Conservation (phyloP, 257 asterid species). For the Eustoma russellianum region DNA sequence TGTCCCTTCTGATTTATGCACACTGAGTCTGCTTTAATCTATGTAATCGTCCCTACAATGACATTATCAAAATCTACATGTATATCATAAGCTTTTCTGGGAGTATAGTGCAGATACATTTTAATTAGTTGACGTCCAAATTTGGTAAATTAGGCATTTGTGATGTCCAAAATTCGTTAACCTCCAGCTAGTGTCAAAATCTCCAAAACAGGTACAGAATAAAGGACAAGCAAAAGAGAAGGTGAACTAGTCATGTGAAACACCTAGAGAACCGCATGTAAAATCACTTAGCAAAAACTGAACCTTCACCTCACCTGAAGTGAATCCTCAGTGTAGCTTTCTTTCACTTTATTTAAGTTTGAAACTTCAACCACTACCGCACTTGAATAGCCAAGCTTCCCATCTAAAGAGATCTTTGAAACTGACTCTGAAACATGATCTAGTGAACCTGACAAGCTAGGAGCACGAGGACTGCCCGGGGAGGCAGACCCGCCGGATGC, state of each 20-base stretch:
- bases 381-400: slow-evolving; percentile 80
- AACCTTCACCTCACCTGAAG: slow-evolving; percentile 49
- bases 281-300: slow-evolving; percentile 1
- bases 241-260: too few species aligned
- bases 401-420: slow-evolving; percentile 76
- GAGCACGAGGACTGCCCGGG: slow-evolving; percentile 89
- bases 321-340: slow-evolving; percentile 94
- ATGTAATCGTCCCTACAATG: too few species aligned
- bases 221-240: neutral
- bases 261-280: neutral
- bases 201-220: neutral
- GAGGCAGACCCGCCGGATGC: slow-evolving; percentile 84
- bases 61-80: neutral
- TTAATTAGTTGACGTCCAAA: neutral
- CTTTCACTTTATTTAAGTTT: slow-evolving; percentile 95
- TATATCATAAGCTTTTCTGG: too few species aligned
- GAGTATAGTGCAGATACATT: too few species aligned
- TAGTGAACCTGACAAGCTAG: slow-evolving; percentile 68
- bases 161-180: neutral
- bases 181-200: neutral
- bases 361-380: slow-evolving; percentile 97
- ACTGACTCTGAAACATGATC: slow-evolving; percentile 68
- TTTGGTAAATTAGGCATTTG: neutral
- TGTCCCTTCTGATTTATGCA: too few species aligned
- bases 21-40: too few species aligned